Percentiles rank a stretch among this genome's conserved stretches.
phyloP scores from a whole-genome alignment of 768 basidiomycete genomes.

The Melanogaster broomeanus region DNA sequence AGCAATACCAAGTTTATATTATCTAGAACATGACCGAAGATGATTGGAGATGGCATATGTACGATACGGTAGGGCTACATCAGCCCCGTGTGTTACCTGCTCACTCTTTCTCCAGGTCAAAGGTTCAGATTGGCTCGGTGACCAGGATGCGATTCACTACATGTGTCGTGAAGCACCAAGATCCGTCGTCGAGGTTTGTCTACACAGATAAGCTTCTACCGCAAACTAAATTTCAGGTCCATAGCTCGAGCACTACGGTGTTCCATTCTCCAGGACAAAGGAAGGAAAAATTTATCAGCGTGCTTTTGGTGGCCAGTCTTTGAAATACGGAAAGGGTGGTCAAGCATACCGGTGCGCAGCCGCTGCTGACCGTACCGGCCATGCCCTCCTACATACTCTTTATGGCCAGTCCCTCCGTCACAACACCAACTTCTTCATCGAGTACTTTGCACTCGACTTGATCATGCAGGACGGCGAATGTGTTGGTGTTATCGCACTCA shows the following conservation, averaged over 20 bases:
- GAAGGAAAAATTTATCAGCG: slow-evolving; percentile 99
- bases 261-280: slow-evolving; percentile 97
- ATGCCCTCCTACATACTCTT: slow-evolving; percentile 97
- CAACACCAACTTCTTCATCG: slow-evolving; percentile 99
- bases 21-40: slow-evolving; percentile 97
- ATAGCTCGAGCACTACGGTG: slow-evolving; percentile 97
- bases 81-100: slow-evolving; percentile 5
- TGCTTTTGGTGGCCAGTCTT: slow-evolving; percentile 97
- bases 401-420: slow-evolving; percentile 99
- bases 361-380: slow-evolving; percentile 97
- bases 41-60: slow-evolving; percentile 99
- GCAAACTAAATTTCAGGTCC: background rate
- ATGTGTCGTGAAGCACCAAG: slow-evolving; percentile 98
- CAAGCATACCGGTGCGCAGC: slow-evolving; percentile 99
- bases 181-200: slow-evolving; percentile 83
- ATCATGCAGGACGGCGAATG: slow-evolving; percentile 99
- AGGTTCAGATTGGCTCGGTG: slow-evolving; percentile 99
- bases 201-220: background rate
- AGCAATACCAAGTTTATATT: slow-evolving; percentile 6
- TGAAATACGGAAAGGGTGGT: slow-evolving; percentile 97
- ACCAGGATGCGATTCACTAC: slow-evolving; percentile 99
- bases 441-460: slow-evolving; percentile 98
- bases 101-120: slow-evolving; percentile 69
- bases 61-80: slow-evolving; percentile 71
- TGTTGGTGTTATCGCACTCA: slow-evolving; percentile 97